Evolutionary conservation across 2,329 filamentous ascomycete species (phyloP).

Genomic region (Penicillium sp.): DNA sequence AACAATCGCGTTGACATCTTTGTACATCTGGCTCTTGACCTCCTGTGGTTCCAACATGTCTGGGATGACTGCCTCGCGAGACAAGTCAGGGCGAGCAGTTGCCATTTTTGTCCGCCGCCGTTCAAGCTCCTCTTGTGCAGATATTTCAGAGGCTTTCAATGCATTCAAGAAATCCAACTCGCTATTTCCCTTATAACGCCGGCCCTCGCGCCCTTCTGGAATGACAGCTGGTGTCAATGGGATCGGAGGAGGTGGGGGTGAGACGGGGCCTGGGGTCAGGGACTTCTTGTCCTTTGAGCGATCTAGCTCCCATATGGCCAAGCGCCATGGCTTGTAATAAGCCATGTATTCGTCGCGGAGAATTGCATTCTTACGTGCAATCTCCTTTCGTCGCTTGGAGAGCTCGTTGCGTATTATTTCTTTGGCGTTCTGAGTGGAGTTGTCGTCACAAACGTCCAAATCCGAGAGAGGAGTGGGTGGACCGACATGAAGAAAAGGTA

Average conservation of each 20-base stretch:
- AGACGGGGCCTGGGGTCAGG: slow-evolving; percentile 33
- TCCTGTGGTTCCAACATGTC: slow-evolving; percentile 44
- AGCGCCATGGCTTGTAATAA: slow-evolving; percentile 43
- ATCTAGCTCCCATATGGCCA: slow-evolving; percentile 41
- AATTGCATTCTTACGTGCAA: slow-evolving; percentile 36
- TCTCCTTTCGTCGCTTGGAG: slow-evolving; percentile 35
- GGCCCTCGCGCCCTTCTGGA: slow-evolving; percentile 34
- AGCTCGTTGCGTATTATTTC: slow-evolving; percentile 37
- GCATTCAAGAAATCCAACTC: slow-evolving; percentile 48
- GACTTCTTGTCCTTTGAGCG: slow-evolving; percentile 36
- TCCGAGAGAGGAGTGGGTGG: slow-evolving; percentile 43
- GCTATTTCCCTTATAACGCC: slow-evolving; percentile 45
- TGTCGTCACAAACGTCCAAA: slow-evolving; percentile 42
- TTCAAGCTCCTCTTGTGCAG: slow-evolving; percentile 45
- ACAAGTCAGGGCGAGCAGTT: slow-evolving; percentile 42
- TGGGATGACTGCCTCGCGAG: slow-evolving; percentile 44
- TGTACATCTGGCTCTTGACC: slow-evolving; percentile 37
- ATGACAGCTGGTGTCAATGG: slow-evolving; percentile 29
- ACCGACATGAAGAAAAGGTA: slow-evolving; percentile 43
- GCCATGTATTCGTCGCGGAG: slow-evolving; percentile 39
- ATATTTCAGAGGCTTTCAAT: slow-evolving; percentile 45
- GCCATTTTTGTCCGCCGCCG: slow-evolving; percentile 41
- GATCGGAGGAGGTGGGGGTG: slow-evolving; percentile 31
- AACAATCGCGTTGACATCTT: slow-evolving; percentile 44
- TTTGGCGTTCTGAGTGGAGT: slow-evolving; percentile 38